A percentile compares a stretch with the other conserved stretches of the same genome.
These are phyloP conservation scores for Thraustochytrium sp. DNA, from an alignment of 352 stramenopile genomes.

Conservation along the genomic window DNA sequence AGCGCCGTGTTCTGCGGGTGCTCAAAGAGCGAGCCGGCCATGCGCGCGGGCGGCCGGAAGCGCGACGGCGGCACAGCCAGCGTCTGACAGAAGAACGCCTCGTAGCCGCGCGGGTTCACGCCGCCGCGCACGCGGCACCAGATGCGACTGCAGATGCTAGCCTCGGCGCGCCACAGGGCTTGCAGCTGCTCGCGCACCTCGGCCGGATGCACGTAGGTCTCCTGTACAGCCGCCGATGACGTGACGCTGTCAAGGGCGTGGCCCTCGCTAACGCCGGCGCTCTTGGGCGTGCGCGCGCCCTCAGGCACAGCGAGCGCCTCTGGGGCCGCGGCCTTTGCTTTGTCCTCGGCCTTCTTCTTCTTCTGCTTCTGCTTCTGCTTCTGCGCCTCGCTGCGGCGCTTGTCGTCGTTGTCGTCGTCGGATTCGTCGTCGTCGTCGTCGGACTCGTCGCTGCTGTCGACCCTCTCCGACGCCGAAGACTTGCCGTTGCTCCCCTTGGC, in stretches of 20 bases:
- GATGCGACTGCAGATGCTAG: slow-evolving; percentile 81
- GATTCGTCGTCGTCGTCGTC: not conserved
- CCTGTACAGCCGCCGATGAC: too few relatives aligned
- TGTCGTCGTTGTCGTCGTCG: not conserved
- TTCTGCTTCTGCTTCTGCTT: too few relatives aligned
- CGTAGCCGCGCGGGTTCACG: slow-evolving; percentile 31
- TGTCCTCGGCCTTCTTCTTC: too few relatives aligned
- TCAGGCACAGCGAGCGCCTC: too few relatives aligned
- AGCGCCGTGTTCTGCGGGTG: slow-evolving; percentile 94
- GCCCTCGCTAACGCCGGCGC: too few relatives aligned
- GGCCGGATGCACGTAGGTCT: slow-evolving; percentile 87
- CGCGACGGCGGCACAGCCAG: slow-evolving; percentile 91
- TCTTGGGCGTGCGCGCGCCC: too few relatives aligned
- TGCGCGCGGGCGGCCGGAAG: slow-evolving; percentile 94
- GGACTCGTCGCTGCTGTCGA: not conserved
- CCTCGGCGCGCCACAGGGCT: slow-evolving; percentile 87
- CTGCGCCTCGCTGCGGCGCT: not conserved
- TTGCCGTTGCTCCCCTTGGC: not conserved
- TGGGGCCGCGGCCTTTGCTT: too few relatives aligned
- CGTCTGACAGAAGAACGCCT: slow-evolving; percentile 61
- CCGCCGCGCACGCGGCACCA: slow-evolving; percentile 57
- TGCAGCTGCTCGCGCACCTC: slow-evolving; percentile 91
- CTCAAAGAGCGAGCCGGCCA: slow-evolving; percentile 91
- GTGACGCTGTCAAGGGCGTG: too few relatives aligned
- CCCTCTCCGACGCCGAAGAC: not conserved